A percentile compares a stretch with the other conserved stretches of the same genome.
These are phyloP conservation scores for Simmondsia chinensis DNA, from an alignment of 148 eudicot species.

Conservation along the genomic window DNA sequence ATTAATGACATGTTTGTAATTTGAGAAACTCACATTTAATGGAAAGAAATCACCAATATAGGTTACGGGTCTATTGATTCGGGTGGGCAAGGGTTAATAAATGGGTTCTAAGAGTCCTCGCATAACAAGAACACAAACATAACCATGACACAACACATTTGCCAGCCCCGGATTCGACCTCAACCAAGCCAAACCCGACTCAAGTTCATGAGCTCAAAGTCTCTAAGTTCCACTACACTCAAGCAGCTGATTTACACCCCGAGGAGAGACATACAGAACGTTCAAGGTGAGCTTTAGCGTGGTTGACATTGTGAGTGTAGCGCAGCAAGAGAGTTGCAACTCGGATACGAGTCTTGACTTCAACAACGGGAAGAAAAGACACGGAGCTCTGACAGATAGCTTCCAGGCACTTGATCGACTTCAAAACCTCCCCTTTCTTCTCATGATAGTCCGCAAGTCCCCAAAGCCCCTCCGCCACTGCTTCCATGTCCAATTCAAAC, in stretches of 20 bases:
- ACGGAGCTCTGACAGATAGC: slow-evolving; percentile 80
- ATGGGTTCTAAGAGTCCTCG: no score
- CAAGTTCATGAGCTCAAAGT: background rate
- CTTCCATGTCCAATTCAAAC: slow-evolving; percentile 44
- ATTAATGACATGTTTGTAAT: no score
- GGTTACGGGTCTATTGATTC: no score
- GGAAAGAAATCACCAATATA: no score
- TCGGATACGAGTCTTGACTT: slow-evolving; percentile 88
- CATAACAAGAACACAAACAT: background rate
- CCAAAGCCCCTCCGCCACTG: slow-evolving; percentile 89
- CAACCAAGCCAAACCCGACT: background rate
- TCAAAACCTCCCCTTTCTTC: slow-evolving; percentile 49
- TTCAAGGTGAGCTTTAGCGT: slow-evolving; percentile 88
- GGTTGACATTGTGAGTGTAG: slow-evolving; percentile 69
- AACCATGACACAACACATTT: background rate
- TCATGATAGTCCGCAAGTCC: slow-evolving; percentile 71
- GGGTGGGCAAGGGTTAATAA: no score
- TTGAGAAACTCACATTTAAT: no score
- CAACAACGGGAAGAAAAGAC: slow-evolving; percentile 74
- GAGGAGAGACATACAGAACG: slow-evolving; percentile 41
- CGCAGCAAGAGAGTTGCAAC: slow-evolving; percentile 61
- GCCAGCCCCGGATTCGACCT: background rate
- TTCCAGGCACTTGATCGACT: slow-evolving; percentile 76
- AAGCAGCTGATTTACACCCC: background rate
- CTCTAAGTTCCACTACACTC: no score